Evolutionary conservation across 179 eudicot species (phyloP).

Genomic region (Silene vulgaris): DNA sequence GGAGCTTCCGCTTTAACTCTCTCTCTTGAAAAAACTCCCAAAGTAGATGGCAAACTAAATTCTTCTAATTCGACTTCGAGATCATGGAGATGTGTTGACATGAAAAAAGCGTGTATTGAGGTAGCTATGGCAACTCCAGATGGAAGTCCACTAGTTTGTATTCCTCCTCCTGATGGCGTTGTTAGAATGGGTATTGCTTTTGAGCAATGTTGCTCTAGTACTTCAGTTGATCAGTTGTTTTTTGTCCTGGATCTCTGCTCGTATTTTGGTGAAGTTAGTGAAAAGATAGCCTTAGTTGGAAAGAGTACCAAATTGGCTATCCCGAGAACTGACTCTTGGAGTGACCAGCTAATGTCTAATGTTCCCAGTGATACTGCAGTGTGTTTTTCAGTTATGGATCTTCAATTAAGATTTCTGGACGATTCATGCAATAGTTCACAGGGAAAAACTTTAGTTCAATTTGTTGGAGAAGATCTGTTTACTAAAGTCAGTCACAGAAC

Average conservation of each 20-base stretch:
- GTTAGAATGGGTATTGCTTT: constrained; percentile 80
- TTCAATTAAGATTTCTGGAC: constrained; percentile 71
- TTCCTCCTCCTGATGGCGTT: constrained; percentile 94
- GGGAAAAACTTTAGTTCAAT: constrained; percentile 75
- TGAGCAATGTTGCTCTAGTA: constrained; percentile 67
- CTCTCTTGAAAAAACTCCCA: constrained; percentile 57
- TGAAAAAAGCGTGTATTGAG: constrained; percentile 74
- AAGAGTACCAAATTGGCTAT: constrained; percentile 34
- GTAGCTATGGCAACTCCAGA: constrained; percentile 95
- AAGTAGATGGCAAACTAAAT: constrained; percentile 29
- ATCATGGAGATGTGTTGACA: constrained; percentile 75
- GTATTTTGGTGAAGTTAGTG: constrained; percentile 70
- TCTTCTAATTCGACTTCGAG: constrained; percentile 33
- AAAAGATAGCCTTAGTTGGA: constrained; percentile 57
- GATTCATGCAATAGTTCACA: constrained; percentile 40
- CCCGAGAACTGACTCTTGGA: constrained; percentile 37
- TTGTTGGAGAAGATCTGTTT: constrained; percentile 62
- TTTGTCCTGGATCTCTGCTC: constrained; percentile 77
- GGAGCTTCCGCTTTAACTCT: constrained; percentile 68
- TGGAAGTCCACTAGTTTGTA: constrained; percentile 58
- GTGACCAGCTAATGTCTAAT: constrained; percentile 57
- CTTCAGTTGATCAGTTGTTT: constrained; percentile 91
- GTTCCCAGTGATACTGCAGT: constrained; percentile 91
- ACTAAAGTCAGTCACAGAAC: constrained; percentile 75
- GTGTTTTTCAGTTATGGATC: constrained; percentile 57